These are phyloP conservation scores for Psidium guajava DNA, from an alignment of 345 rosid species.

Conservation along the genomic window DNA sequence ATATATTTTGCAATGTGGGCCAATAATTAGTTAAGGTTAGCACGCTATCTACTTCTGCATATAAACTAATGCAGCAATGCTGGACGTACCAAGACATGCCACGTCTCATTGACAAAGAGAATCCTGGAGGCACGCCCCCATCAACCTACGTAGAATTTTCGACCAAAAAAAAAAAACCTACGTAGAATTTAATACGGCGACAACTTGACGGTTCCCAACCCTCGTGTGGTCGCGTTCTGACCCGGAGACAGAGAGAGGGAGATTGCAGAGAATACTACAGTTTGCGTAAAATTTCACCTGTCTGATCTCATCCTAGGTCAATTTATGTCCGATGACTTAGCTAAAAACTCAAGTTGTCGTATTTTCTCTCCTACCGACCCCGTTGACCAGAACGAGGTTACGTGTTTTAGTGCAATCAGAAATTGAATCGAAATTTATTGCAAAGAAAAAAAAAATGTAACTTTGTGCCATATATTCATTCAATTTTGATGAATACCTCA, in stretches of 20 bases:
- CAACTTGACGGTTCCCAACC: neutral
- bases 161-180: no score
- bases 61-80: no score
- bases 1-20: neutral
- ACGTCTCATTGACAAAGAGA: neutral
- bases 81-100: neutral
- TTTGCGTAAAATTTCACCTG: neutral
- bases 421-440: neutral
- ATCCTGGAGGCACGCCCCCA: neutral
- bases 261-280: neutral
- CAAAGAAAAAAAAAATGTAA: neutral
- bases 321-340: neutral
- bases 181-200: neutral
- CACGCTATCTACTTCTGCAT: neutral
- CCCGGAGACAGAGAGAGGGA: neutral
- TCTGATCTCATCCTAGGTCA: neutral
- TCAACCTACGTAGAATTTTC: neutral
- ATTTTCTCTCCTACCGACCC: neutral
- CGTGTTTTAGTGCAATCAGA: neutral
- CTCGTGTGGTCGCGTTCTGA: neutral
- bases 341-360: neutral
- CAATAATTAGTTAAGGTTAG: neutral
- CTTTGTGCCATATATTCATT: no score
- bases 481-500: neutral
- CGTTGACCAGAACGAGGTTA: neutral